Evolutionary conservation across 331 rosid species (phyloP).

Genomic region (Acacia concinna): DNA sequence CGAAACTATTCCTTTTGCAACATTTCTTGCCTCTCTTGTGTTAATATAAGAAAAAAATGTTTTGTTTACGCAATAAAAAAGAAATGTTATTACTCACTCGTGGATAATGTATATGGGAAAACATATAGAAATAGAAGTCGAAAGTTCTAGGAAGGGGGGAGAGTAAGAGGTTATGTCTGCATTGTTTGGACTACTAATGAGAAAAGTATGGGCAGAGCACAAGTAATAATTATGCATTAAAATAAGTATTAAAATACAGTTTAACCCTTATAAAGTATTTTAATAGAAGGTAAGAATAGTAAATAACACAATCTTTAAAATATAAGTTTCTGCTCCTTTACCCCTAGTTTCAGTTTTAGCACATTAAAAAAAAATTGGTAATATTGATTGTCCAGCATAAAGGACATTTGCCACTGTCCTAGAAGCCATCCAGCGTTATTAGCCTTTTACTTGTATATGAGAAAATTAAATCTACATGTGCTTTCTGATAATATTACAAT

Average conservation of each 20-base stretch:
- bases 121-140: not conserved
- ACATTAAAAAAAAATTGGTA: not conserved
- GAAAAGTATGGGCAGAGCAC: not conserved
- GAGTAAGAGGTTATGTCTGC: not conserved
- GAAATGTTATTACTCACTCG: not conserved
- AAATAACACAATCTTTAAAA: not conserved
- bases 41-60: not conserved
- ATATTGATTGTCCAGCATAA: not conserved
- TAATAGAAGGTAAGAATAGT: not conserved
- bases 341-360: not conserved
- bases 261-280: not conserved
- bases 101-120: not conserved
- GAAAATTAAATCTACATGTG: not conserved
- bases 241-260: not conserved
- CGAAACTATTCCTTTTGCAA: not conserved
- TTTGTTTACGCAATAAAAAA: not conserved
- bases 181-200: not conserved
- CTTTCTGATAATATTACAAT: slow-evolving; percentile 6
- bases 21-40: not conserved
- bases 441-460: slow-evolving; percentile 1
- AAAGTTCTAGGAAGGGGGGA: not conserved
- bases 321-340: not conserved
- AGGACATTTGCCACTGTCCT: slow-evolving; percentile 14
- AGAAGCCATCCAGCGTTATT: not conserved
- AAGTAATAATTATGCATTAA: not conserved